These are phyloP conservation scores for Colletotrichum tropicicola DNA, from an alignment of 2,329 filamentous ascomycete genomes.

Conservation along the genomic window DNA sequence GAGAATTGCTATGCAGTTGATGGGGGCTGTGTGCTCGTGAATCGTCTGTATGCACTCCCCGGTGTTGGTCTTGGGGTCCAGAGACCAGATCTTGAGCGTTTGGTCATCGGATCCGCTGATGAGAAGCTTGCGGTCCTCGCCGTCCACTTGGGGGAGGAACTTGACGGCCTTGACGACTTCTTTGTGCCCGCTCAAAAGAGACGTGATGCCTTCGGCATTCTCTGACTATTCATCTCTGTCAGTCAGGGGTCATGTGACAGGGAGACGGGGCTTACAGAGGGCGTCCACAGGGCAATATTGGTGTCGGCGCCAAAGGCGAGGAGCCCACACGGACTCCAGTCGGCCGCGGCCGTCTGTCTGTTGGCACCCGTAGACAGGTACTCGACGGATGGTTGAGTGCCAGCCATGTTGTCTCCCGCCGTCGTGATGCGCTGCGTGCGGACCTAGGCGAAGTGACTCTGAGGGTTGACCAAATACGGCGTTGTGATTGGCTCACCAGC, in stretches of 20 bases:
- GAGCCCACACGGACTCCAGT: slow-evolving; percentile 80
- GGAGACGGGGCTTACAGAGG: slow-evolving; percentile 42
- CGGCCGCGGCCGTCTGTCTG: slow-evolving; percentile 86
- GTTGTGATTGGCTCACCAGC: slow-evolving; percentile 45
- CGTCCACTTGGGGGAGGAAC: slow-evolving; percentile 68
- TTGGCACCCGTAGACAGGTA: slow-evolving; percentile 86
- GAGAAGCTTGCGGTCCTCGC: slow-evolving; percentile 63
- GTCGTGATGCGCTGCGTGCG: not conserved
- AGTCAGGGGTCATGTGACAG: not conserved
- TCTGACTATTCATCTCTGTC: slow-evolving; percentile 11
- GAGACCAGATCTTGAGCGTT: slow-evolving; percentile 76
- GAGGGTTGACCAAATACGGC: slow-evolving; percentile 42
- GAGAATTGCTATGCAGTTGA: slow-evolving; percentile 73
- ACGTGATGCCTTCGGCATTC: slow-evolving; percentile 63
- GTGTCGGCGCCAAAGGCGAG: slow-evolving; percentile 90
- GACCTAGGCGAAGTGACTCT: slow-evolving; percentile 37
- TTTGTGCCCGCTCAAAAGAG: slow-evolving; percentile 78
- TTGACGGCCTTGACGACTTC: slow-evolving; percentile 85
- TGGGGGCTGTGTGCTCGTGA: slow-evolving; percentile 74
- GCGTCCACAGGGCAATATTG: slow-evolving; percentile 90
- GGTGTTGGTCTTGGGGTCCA: slow-evolving; percentile 36
- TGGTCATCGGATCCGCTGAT: slow-evolving; percentile 86
- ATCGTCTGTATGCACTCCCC: slow-evolving; percentile 62
- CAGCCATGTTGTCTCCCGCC: slow-evolving; percentile 32
- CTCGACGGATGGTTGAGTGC: slow-evolving; percentile 45